Base-by-base conservation (phyloP, 2,329 filamentous ascomycete genomes). In the Gnomoniopsis sp. region DNA sequence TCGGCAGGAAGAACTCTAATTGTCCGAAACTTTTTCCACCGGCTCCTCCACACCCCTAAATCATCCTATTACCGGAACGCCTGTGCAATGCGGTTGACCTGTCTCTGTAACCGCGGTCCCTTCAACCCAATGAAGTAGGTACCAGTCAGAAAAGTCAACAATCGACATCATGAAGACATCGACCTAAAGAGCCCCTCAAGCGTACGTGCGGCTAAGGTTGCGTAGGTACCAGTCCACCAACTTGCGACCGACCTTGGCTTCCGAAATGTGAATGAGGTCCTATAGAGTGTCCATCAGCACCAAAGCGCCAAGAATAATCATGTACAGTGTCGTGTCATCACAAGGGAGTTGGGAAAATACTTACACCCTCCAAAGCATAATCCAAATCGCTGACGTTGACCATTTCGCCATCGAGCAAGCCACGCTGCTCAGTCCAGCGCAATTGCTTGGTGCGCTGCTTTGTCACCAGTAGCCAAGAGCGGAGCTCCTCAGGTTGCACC, bases 191-290 rank as follows among this genome's bases (percentile, higher is more conserved):
- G 33, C 33, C 36, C 57, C 62, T 73, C 70, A 79, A 63, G 89
- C 96, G 81, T 99, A 99, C 60, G 93, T 96, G 74, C 95, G 88
- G 62, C 93, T 90, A 71, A 99, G 82, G 82, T 99, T 99, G 73
- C 95, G 88, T 72, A 99, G 85, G 77, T 99, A 99, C 95, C 95
- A 99, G 78, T 99, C 95, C 65, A 99, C 93, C 70, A 99, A 81
- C 80, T 95, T 96, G 69, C 95, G 86, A 72, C 95, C 95, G 61
- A 97, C 92, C 88, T 99, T 99, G 67, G 93, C 93, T 79, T 99
- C 95, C 60, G 93, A 97, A 68, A 99, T 95, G 78, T 99, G 95
- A 74, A 99, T 99, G 69, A 99, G 80, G 73, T 99, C 93, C 89
- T 92, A 67, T 14, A 30, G 54, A 23, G 19, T 55, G 36, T 52